Percentiles rank a stretch among this genome's conserved stretches.
These are phyloP conservation scores for Lavandula angustifolia DNA, from an alignment of 257 asterid genomes.

Conservation along the genomic window DNA sequence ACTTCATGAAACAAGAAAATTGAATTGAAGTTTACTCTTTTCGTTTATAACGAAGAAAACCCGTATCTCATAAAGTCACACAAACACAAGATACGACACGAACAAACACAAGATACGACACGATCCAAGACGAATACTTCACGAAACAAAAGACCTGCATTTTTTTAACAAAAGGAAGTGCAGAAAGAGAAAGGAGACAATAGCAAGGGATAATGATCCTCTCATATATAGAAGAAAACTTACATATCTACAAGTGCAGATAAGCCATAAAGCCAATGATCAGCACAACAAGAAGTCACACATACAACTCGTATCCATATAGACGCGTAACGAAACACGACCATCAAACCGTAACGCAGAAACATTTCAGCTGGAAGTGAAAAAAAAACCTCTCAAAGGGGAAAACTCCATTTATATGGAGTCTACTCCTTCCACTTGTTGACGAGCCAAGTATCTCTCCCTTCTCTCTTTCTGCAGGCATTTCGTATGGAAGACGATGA, in stretches of 20 bases:
- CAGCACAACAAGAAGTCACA: constrained; percentile 33
- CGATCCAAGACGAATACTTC: too few species aligned
- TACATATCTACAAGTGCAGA: constrained; percentile 36
- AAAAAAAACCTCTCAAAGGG: constrained; percentile 20
- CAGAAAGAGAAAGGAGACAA: not conserved
- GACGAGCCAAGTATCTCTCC: constrained; percentile 90
- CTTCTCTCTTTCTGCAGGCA: constrained; percentile 85
- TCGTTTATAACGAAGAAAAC: too few species aligned
- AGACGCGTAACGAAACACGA: constrained; percentile 32
- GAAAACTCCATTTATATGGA: constrained; percentile 46
- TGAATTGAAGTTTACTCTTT: too few species aligned
- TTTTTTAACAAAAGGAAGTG: too few species aligned
- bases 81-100: too few species aligned
- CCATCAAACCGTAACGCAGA: constrained; percentile 29
- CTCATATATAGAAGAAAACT: constrained; percentile 34
- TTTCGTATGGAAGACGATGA: constrained; percentile 2
- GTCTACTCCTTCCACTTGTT: constrained; percentile 78
- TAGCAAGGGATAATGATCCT: not conserved
- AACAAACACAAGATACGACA: too few species aligned
- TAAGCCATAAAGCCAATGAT: constrained; percentile 35
- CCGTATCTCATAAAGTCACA: too few species aligned
- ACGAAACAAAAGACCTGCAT: too few species aligned
- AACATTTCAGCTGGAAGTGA: constrained; percentile 17
- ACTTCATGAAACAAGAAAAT: too few species aligned
- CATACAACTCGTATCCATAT: constrained; percentile 27